Evolutionary conservation across 176 grass and related monocot genomes (phyloP).

Genomic region (Phoenix roebelenii): DNA sequence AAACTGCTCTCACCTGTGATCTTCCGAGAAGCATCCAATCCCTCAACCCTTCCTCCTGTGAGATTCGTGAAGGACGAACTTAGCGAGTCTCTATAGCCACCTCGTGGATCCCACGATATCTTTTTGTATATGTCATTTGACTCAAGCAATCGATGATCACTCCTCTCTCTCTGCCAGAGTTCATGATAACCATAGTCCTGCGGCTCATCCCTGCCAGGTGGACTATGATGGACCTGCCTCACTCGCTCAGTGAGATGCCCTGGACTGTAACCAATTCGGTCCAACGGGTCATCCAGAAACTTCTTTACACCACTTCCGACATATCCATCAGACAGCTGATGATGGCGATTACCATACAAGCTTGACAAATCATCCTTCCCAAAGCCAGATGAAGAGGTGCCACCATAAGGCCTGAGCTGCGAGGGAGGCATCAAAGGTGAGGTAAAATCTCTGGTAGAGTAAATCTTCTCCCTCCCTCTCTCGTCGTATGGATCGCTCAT

Average conservation of each 20-base stretch:
- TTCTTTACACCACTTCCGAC: slow-evolving; percentile 24
- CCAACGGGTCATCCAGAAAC: slow-evolving; percentile 19
- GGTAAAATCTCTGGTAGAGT: slow-evolving; percentile 27
- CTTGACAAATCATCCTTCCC: slow-evolving; percentile 20
- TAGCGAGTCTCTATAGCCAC: slow-evolving; percentile 19
- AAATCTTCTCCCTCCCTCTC: slow-evolving; percentile 28
- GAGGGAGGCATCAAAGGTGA: slow-evolving; percentile 11
- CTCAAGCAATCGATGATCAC: slow-evolving; percentile 25
- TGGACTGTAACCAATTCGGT: slow-evolving; percentile 3
- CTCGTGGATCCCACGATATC: slow-evolving; percentile 21
- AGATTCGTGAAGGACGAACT: slow-evolving; percentile 24
- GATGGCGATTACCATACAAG: slow-evolving; percentile 9
- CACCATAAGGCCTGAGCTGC: slow-evolving; percentile 33
- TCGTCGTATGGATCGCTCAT: slow-evolving; percentile 20
- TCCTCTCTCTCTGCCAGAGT: slow-evolving; percentile 15
- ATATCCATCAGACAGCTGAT: slow-evolving; percentile 22
- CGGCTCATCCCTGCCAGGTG: slow-evolving; percentile 14
- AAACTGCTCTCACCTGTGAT: slow-evolving; percentile 24
- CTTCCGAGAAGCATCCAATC: slow-evolving; percentile 17
- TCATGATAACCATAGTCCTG: slow-evolving; percentile 24
- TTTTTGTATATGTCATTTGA: slow-evolving; percentile 40
- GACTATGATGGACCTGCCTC: slow-evolving; percentile 23
- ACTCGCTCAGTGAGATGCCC: slow-evolving; percentile 20
- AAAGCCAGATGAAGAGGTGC: slow-evolving; percentile 36
- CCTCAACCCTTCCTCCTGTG: slow-evolving; percentile 33